Percentiles rank a stretch among this genome's conserved stretches.
phyloP scores from a whole-genome alignment of 2,329 filamentous ascomycete species.

The Aspergillus sp. region DNA sequence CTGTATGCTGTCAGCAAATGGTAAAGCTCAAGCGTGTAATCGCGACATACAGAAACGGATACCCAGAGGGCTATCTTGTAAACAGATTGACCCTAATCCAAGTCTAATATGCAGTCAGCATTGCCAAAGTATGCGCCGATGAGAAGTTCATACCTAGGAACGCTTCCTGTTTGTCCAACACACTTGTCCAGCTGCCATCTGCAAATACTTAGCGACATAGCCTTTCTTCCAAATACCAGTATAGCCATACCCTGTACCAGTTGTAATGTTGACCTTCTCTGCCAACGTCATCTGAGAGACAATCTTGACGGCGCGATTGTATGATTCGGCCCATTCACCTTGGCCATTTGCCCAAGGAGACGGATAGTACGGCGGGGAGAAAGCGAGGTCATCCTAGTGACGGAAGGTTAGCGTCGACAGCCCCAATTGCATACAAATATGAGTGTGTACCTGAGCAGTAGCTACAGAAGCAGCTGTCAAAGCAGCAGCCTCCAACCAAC shows the following conservation, averaged over 20 bases:
- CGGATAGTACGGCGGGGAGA: slow-evolving; percentile 71
- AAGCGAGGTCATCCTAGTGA: slow-evolving; percentile 29
- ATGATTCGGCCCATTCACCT: slow-evolving; percentile 74
- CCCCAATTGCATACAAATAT: background rate
- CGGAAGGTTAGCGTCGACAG: background rate
- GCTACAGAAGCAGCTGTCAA: slow-evolving; percentile 33
- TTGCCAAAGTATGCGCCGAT: background rate
- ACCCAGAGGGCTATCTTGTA: slow-evolving; percentile 83
- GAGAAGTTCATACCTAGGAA: slow-evolving; percentile 36
- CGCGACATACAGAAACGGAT: slow-evolving; percentile 61
- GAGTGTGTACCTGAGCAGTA: slow-evolving; percentile 31
- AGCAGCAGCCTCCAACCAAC: slow-evolving; percentile 33
- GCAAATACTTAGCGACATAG: slow-evolving; percentile 1
- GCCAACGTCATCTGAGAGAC: slow-evolving; percentile 78
- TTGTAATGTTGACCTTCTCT: slow-evolving; percentile 95
- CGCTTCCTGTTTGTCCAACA: slow-evolving; percentile 66
- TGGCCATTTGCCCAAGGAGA: slow-evolving; percentile 81
- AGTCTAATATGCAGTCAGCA: slow-evolving; percentile 25
- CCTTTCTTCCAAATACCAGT: background rate
- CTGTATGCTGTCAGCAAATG: slow-evolving; percentile 29
- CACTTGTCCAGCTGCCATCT: slow-evolving; percentile 71
- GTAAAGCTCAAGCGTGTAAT: background rate
- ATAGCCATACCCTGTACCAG: slow-evolving; percentile 71
- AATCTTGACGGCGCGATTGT: slow-evolving; percentile 72
- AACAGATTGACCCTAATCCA: slow-evolving; percentile 71